phyloP scores from a whole-genome alignment of 805 yeast genomes.

The Kodamaea sagamina region DNA sequence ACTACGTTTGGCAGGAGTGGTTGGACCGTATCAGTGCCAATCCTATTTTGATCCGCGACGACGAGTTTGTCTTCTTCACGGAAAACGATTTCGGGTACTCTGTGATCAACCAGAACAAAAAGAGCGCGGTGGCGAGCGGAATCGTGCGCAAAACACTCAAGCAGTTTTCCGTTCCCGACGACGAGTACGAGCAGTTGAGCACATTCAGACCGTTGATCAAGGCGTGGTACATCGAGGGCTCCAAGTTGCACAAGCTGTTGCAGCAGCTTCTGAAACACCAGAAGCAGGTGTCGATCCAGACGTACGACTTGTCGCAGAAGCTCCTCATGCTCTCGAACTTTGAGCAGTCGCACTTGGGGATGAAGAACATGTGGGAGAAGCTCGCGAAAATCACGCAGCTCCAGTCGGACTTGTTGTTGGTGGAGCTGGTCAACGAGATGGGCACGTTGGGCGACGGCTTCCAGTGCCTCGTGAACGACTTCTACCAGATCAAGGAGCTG shows the following conservation, averaged over 20 bases:
- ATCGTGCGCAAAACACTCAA: conserved; percentile 85
- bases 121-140: conserved; percentile 75
- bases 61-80: conserved; percentile 81
- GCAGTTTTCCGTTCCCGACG: conserved; percentile 90
- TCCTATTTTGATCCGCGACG: conserved; percentile 82
- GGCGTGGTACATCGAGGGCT: conserved; percentile 61
- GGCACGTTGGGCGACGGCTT: conserved; percentile 79
- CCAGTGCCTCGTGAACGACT: conserved; percentile 64
- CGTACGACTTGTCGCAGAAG: conserved; percentile 49
- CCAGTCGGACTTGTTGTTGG: conserved; percentile 74
- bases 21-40: conserved; percentile 69
- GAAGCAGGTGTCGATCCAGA: conserved; percentile 49
- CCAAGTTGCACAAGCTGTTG: conserved; percentile 51
- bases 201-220: conserved; percentile 87
- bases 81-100: conserved; percentile 72
- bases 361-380: conserved; percentile 77
- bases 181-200: conserved; percentile 77
- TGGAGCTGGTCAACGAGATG: conserved; percentile 68
- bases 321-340: conserved; percentile 41
- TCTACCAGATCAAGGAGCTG: conserved; percentile 87
- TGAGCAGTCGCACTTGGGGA: conserved; percentile 60
- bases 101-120: conserved; percentile 58
- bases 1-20: conserved; percentile 77
- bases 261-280: conserved; percentile 61
- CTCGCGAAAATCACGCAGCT: conserved; percentile 67